Conservation (phyloP, 2,329 filamentous ascomycete species). For the Xylaria arbuscula region DNA sequence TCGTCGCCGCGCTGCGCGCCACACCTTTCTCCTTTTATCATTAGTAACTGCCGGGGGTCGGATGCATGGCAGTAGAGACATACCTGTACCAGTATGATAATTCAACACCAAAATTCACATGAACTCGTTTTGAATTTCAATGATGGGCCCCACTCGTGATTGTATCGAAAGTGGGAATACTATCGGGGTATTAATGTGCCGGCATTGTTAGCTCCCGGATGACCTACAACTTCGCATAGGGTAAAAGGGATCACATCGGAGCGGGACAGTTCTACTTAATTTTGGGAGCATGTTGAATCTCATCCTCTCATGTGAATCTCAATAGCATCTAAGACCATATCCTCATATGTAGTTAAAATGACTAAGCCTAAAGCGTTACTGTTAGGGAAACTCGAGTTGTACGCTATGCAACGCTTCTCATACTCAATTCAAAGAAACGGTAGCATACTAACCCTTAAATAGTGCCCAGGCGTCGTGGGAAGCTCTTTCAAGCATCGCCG, state of each 20-base stretch:
- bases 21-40: neutral
- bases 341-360: neutral
- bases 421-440: neutral
- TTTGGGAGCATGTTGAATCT: neutral
- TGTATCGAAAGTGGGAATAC: neutral
- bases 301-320: neutral
- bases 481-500: constrained; percentile 1
- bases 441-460: neutral
- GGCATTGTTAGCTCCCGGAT: neutral
- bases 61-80: neutral
- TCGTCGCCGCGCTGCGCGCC: neutral
- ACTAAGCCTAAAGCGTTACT: neutral
- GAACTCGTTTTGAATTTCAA: neutral
- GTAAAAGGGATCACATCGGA: neutral
- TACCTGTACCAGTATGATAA: neutral
- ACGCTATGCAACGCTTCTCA: neutral
- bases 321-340: neutral
- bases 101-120: neutral
- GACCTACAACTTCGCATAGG: no score
- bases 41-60: neutral
- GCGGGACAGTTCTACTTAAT: neutral
- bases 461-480: constrained; percentile 6
- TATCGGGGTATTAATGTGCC: neutral
- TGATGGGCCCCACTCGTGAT: neutral
- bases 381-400: neutral